Conservation (phyloP, 352 stramenopile species). For the Globisporangium recalcitrans region DNA sequence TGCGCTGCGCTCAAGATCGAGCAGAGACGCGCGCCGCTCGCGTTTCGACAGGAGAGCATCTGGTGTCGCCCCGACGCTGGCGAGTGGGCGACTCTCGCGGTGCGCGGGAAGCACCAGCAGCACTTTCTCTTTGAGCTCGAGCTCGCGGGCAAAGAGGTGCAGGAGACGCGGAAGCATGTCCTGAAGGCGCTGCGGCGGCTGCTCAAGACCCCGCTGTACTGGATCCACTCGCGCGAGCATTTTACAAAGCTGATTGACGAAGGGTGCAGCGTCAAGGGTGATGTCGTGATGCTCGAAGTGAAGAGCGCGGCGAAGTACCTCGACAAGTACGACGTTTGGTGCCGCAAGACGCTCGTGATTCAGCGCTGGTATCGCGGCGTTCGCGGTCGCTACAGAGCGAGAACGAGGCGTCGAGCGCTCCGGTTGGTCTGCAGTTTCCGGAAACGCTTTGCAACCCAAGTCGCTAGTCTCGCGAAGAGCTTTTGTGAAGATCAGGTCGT, state of each 20-base stretch:
- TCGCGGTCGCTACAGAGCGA: constrained; percentile 27
- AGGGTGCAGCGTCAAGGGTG: constrained; percentile 48
- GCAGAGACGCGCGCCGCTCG: constrained; percentile 39
- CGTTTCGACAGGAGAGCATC: constrained; percentile 43
- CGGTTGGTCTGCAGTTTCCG: constrained; percentile 26
- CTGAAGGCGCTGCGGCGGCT: constrained; percentile 47
- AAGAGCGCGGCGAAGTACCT: constrained; percentile 51
- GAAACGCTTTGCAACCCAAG: constrained; percentile 21
- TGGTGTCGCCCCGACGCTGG: constrained; percentile 72
- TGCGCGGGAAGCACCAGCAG: constrained; percentile 52
- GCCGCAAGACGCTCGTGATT: constrained; percentile 29
- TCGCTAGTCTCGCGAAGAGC: constrained; percentile 20
- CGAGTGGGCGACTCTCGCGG: constrained; percentile 59
- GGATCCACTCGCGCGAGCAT: constrained; percentile 33
- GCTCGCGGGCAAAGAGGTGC: constrained; percentile 52
- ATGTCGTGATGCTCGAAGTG: constrained; percentile 69
- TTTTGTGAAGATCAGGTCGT: constrained; percentile 35
- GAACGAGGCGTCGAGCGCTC: constrained; percentile 26
- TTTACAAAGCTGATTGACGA: constrained; percentile 54
- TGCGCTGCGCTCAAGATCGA: constrained; percentile 61
- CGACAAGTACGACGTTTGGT: constrained; percentile 65
- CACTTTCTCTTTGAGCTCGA: constrained; percentile 71
- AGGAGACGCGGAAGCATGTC: constrained; percentile 38
- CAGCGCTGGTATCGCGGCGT: constrained; percentile 64
- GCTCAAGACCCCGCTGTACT: constrained; percentile 55